Conservation (phyloP, 2,329 filamentous ascomycete species). For the Exophiala xenobiotica region DNA sequence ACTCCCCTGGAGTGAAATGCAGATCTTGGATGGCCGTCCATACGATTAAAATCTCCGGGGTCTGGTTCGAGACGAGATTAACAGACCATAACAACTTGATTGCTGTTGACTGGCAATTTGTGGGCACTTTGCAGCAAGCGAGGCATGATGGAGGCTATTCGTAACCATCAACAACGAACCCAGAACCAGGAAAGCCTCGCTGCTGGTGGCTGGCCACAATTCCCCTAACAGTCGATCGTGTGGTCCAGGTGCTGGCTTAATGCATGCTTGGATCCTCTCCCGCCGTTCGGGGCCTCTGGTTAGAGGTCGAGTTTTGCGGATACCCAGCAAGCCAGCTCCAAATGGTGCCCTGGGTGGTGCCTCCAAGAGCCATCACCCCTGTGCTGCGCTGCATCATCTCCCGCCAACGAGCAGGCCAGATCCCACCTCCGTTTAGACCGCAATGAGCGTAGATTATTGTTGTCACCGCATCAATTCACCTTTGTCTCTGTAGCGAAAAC, state of each 20-base stretch:
- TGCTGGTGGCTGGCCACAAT: too few species aligned
- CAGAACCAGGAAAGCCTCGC: background rate
- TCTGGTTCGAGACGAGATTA: constrained; percentile 1
- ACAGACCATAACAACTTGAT: background rate
- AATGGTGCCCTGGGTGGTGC: background rate
- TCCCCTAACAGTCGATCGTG: constrained; percentile 1
- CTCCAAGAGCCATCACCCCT: background rate
- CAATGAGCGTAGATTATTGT: constrained; percentile 3
- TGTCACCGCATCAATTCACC: constrained; percentile 1
- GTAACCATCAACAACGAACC: background rate
- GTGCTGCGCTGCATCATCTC: background rate
- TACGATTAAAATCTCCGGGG: background rate
- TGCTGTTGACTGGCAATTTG: too few species aligned
- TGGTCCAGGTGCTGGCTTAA: background rate
- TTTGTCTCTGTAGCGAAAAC: background rate
- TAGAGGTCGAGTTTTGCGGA: constrained; percentile 1
- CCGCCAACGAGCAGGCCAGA: constrained; percentile 1
- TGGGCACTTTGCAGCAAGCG: background rate
- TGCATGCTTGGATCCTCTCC: constrained; percentile 1
- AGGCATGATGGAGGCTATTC: background rate
- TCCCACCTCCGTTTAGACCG: too few species aligned
- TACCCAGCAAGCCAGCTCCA: background rate
- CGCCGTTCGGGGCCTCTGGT: too few species aligned
- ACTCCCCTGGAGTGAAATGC: background rate
- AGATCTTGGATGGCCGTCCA: background rate